These are phyloP conservation scores for Monosporascus sp. DNA, from an alignment of 2,329 filamentous ascomycete species.

Conservation along the genomic window DNA sequence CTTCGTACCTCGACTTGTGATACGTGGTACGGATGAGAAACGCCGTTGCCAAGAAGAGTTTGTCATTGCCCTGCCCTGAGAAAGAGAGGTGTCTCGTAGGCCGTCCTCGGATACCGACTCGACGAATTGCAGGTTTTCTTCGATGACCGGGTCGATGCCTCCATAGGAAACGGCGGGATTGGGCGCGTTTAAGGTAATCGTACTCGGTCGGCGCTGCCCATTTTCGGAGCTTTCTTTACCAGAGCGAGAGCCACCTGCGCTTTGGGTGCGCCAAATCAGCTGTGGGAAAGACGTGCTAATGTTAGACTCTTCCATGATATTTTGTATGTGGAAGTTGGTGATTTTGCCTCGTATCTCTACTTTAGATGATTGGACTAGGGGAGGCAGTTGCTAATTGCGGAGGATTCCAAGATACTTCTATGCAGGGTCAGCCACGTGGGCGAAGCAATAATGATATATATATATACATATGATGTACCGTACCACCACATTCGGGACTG, in stretches of 20 bases:
- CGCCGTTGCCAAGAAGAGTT: slow-evolving; percentile 8
- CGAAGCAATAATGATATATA: neutral
- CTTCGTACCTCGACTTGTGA: neutral
- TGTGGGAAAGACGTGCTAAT: neutral
- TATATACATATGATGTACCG: neutral
- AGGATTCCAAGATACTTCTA: neutral
- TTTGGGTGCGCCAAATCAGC: neutral
- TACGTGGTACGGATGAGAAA: neutral
- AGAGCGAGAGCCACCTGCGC: no score
- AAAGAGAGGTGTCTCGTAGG: slow-evolving; percentile 5
- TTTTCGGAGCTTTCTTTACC: no score
- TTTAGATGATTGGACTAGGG: no score
- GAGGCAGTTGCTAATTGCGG: no score
- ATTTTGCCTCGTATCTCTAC: no score
- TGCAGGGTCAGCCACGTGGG: neutral
- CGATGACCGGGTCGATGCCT: slow-evolving; percentile 30
- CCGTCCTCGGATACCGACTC: slow-evolving; percentile 21
- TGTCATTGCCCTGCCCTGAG: slow-evolving; percentile 8
- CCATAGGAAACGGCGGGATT: slow-evolving; percentile 24
- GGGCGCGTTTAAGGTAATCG: slow-evolving; percentile 13
- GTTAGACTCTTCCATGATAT: neutral
- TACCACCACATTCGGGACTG: no score
- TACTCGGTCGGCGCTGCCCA: neutral
- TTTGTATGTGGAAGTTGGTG: neutral
- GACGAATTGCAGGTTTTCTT: slow-evolving; percentile 27